These are phyloP conservation scores for Fusarium buxicola DNA, from an alignment of 2,329 filamentous ascomycete genomes.

Conservation along the genomic window DNA sequence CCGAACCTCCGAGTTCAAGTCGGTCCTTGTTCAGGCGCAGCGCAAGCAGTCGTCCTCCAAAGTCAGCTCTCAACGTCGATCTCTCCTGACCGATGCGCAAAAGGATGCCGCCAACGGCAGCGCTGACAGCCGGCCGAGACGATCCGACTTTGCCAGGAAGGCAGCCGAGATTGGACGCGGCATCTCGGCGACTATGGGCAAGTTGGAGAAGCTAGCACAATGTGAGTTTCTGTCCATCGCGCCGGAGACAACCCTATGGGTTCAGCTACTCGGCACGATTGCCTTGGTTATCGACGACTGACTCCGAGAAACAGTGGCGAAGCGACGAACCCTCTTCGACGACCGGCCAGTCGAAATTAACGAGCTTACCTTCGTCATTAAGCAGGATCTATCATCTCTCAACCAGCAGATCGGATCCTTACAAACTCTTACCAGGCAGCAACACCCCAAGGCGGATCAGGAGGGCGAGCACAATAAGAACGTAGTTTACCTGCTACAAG, in stretches of 20 bases:
- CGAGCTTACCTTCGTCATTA: slow-evolving; percentile 96
- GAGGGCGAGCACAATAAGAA: slow-evolving; percentile 99
- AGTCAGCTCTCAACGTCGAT: slow-evolving; percentile 81
- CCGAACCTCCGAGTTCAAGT: slow-evolving; percentile 93
- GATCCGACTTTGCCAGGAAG: slow-evolving; percentile 92
- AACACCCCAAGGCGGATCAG: slow-evolving; percentile 79
- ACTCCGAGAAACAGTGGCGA: slow-evolving; percentile 72
- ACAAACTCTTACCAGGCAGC: slow-evolving; percentile 80
- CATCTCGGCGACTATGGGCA: slow-evolving; percentile 92
- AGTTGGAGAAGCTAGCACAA: slow-evolving; percentile 92
- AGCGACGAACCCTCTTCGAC: slow-evolving; percentile 95
- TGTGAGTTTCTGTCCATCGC: slow-evolving; percentile 59
- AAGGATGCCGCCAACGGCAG: slow-evolving; percentile 69
- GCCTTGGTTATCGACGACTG: slow-evolving; percentile 8
- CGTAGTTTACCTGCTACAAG: slow-evolving; percentile 90
- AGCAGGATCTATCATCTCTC: slow-evolving; percentile 86
- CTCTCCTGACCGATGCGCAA: slow-evolving; percentile 80
- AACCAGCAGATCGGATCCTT: slow-evolving; percentile 90
- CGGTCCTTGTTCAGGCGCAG: slow-evolving; percentile 88
- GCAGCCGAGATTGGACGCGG: slow-evolving; percentile 93
- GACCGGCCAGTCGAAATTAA: slow-evolving; percentile 97
- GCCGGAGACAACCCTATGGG: neutral
- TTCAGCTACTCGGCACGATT: neutral
- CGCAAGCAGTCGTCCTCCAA: slow-evolving; percentile 82
- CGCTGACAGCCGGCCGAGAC: slow-evolving; percentile 62